Evolutionary conservation across 1,284 basidiomycete species (phyloP), one percentile per base, ranked within the genome.

Genomic region (Trichosporon asahii): DNA sequence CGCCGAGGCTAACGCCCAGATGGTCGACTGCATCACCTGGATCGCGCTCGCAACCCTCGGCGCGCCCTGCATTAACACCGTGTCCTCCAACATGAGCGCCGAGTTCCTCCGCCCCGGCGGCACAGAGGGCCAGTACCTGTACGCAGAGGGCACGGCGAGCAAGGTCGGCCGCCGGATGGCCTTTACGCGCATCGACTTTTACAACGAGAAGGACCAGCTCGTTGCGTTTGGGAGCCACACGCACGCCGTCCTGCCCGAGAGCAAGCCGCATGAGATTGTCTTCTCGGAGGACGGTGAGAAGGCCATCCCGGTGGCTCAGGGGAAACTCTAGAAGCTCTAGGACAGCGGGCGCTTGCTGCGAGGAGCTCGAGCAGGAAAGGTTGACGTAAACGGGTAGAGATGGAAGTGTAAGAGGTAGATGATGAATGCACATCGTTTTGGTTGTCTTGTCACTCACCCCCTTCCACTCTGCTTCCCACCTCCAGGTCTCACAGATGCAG

Each of bases 1-100:
- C n/a, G n/a, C n/a, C n/a, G n/a, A n/a, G 3, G 29, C 67, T 71
- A 4, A 72, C 66, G 6, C 5, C 35, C 46, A 72, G 71, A 65
- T 72, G 31, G 69, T 72, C 27, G 72, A 72, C 72, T 23, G 33
- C n/a, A 65, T 72, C 11, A 66, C 72, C 0, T 70, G 72, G 69
- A 66, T 72, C 14, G 65, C 69, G 8, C 63, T 67, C 49, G 44
- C 60, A 15, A 68, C 69, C 14, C 67, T 70, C 44, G 72, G 69
- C 29, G 11, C 44, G 3, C 72, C 72, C 6, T 57, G 61, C 55
- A 15, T 37, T 12, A 31, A 44, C n/a, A 57, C 63, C 12, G 72
- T 70, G 11, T 66, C 35, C 49, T 68, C 67, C 14, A 72, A 72
- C 69, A 70, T 72, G 65, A 60, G 35, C 12, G 37, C 44, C 67